These are phyloP conservation scores for Albophoma yamanashiensis DNA, from an alignment of 2,329 filamentous ascomycete genomes.

Conservation along the genomic window DNA sequence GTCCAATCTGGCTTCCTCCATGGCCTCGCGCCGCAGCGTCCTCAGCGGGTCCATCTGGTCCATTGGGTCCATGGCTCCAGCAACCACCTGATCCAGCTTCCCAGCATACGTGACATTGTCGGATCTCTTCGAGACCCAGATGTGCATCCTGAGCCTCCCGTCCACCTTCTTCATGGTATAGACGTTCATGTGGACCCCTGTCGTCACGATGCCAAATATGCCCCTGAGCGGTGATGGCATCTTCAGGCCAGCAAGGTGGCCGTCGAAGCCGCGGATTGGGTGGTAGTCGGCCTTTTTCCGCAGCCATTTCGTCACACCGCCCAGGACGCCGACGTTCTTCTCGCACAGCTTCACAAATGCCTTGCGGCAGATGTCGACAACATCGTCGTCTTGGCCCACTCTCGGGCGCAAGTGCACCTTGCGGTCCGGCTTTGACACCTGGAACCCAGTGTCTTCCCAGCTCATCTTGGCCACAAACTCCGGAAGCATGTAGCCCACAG, in stretches of 20 bases:
- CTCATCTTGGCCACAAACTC: constrained; percentile 9
- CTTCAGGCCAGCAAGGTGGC: constrained; percentile 10
- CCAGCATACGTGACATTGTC: constrained; percentile 18
- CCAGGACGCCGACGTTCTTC: constrained; percentile 13
- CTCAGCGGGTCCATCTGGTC: constrained; percentile 15
- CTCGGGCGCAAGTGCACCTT: constrained; percentile 12
- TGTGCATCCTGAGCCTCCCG: constrained; percentile 11
- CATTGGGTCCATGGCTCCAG: constrained; percentile 20
- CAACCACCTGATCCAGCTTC: constrained; percentile 25
- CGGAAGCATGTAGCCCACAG: constrained; percentile 14
- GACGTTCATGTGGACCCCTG: constrained; percentile 25
- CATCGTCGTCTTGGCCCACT: constrained; percentile 4
- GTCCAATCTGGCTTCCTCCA: constrained; percentile 20
- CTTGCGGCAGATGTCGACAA: constrained; percentile 6
- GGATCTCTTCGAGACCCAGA: constrained; percentile 24
- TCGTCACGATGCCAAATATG: constrained; percentile 23
- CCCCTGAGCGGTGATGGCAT: constrained; percentile 22
- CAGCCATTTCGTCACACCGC: constrained; percentile 17
- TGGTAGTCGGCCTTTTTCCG: constrained; percentile 11
- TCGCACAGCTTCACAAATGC: constrained; percentile 14
- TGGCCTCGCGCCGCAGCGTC: constrained; percentile 20
- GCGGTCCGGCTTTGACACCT: constrained; percentile 4
- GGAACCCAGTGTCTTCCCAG: constrained; percentile 11
- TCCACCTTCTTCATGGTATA: constrained; percentile 15
- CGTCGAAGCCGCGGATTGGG: constrained; percentile 15